These are phyloP conservation scores for Hypomyces perniciosus DNA, from an alignment of 2,329 filamentous ascomycete species.

Conservation along the genomic window DNA sequence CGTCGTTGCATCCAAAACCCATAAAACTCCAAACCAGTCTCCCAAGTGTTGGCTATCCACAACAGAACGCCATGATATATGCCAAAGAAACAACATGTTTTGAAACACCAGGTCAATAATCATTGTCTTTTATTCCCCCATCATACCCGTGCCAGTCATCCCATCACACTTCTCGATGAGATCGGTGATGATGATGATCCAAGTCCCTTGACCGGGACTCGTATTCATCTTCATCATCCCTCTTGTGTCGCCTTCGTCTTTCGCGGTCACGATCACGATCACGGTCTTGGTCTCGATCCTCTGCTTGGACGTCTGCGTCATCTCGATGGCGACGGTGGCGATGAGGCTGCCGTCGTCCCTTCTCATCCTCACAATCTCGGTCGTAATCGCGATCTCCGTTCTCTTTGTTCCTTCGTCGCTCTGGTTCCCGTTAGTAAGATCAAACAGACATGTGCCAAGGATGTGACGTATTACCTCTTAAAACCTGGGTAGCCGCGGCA, in stretches of 20 bases:
- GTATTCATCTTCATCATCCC: constrained; percentile 20
- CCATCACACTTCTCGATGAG: constrained; percentile 15
- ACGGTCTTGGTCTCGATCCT: constrained; percentile 33
- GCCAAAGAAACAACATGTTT: neutral
- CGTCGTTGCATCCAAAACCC: neutral
- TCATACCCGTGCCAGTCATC: neutral
- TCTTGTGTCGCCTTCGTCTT: constrained; percentile 17
- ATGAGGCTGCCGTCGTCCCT: constrained; percentile 15
- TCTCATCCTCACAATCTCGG: constrained; percentile 13
- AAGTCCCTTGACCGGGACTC: constrained; percentile 11
- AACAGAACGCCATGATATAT: neutral
- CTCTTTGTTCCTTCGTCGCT: constrained; percentile 28
- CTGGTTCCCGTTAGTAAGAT: constrained; percentile 12
- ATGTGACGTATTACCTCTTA: constrained; percentile 58
- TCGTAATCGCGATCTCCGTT: constrained; percentile 22
- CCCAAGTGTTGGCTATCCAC: too few relatives aligned
- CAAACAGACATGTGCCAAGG: neutral
- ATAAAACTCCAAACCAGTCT: neutral
- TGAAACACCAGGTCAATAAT: too few relatives aligned
- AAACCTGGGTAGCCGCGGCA: constrained; percentile 71
- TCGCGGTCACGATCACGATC: constrained; percentile 25
- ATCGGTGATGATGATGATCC: constrained; percentile 17
- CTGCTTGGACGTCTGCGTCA: constrained; percentile 22
- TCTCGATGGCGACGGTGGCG: constrained; percentile 10
- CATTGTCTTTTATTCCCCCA: neutral